A percentile compares a stretch with the other conserved stretches of the same genome.
phyloP scores from a whole-genome alignment of 2,329 filamentous ascomycete species.

The Sporothrix variecibatus region DNA sequence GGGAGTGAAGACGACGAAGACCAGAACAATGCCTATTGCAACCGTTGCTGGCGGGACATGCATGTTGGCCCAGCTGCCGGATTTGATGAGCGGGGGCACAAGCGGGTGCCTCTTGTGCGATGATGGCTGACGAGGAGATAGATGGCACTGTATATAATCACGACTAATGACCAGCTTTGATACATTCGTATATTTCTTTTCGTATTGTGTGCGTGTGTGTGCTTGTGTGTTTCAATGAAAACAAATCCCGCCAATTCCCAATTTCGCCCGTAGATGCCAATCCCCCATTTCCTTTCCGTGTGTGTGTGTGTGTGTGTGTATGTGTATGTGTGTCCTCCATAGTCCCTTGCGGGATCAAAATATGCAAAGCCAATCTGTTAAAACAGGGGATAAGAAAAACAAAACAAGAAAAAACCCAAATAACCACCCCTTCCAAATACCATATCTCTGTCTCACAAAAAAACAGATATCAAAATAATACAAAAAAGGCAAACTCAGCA shows the following conservation, averaged over 20 bases:
- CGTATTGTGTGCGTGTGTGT: background rate
- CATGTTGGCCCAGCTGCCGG: conserved; percentile 70
- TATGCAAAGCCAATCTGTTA: conserved; percentile 16
- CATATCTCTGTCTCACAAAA: background rate
- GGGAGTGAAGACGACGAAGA: background rate
- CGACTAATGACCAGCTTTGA: background rate
- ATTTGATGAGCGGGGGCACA: conserved; percentile 70
- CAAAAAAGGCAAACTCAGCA: background rate
- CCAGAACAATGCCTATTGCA: conserved; percentile 63
- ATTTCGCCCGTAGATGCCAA: conserved; percentile 10
- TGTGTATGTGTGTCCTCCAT: background rate
- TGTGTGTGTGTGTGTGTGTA: conserved; percentile 5
- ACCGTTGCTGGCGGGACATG: conserved; percentile 78
- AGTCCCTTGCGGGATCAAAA: background rate
- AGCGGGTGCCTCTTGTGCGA: conserved; percentile 59
- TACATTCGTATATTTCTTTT: background rate
- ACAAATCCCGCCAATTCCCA: background rate
- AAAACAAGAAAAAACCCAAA: background rate
- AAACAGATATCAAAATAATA: background rate
- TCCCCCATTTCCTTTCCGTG: background rate
- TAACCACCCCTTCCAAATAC: background rate
- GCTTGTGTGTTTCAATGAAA: background rate
- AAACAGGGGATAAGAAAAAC: background rate
- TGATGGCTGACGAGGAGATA: background rate
- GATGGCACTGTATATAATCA: background rate